phyloP scores from a whole-genome alignment of 305 asterid species.

The Fraxinus dipetala region DNA sequence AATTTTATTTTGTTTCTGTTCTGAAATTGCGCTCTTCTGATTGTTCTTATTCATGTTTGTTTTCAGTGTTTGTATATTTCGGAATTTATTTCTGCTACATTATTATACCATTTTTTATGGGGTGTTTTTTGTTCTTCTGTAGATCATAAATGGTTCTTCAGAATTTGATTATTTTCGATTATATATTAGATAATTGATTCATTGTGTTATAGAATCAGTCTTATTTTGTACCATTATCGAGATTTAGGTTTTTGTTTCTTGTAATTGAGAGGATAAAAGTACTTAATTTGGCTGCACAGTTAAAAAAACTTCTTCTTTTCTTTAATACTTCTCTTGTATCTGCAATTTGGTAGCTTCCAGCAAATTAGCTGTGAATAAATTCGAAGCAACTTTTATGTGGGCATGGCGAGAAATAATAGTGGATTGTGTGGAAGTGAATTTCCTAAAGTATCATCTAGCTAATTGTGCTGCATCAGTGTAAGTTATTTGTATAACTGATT shows the following conservation, averaged over 20 bases:
- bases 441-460: background rate
- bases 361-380: background rate
- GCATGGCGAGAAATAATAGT: background rate
- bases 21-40: background rate
- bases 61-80: background rate
- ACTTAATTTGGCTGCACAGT: background rate
- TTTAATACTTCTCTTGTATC: background rate
- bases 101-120: background rate
- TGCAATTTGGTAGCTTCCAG: background rate
- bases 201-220: background rate
- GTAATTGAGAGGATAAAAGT: background rate
- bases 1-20: background rate
- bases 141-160: background rate
- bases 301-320: background rate
- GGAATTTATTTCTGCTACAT: background rate
- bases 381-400: background rate
- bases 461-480: background rate
- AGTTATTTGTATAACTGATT: background rate
- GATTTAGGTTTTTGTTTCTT: background rate
- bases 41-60: background rate
- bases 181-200: background rate
- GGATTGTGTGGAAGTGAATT: background rate
- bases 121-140: background rate
- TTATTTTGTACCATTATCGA: background rate
- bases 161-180: background rate